Conservation (phyloP, 2,329 filamentous ascomycete genomes). For the Furcasterigmium furcatum region DNA sequence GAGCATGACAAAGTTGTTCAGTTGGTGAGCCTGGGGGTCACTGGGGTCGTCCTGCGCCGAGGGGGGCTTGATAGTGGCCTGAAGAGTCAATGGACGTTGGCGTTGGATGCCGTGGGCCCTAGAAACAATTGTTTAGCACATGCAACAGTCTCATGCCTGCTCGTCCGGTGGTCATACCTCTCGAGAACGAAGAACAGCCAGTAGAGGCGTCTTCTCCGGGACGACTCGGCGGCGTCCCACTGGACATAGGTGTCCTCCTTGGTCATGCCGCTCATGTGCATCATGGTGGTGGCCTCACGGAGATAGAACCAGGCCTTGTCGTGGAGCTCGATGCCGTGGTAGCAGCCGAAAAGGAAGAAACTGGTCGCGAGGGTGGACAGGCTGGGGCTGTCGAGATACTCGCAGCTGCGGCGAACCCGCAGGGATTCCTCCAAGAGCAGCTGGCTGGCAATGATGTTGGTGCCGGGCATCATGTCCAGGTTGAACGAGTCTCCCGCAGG, state of each 20-base stretch:
- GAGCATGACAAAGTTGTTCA: conserved; percentile 56
- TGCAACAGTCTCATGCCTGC: too few relatives aligned
- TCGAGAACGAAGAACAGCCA: conserved; percentile 73
- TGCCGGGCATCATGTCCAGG: conserved; percentile 54
- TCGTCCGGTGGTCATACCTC: too few relatives aligned
- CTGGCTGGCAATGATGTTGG: conserved; percentile 61
- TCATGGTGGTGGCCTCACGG: conserved; percentile 71
- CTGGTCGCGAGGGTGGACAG: conserved; percentile 65
- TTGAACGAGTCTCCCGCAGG: conserved; percentile 53
- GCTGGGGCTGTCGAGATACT: conserved; percentile 54
- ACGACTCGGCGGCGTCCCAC: conserved; percentile 56
- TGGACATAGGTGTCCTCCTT: conserved; percentile 61
- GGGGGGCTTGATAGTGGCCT: conserved; percentile 65
- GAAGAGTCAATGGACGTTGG: conserved; percentile 66
- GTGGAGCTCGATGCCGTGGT: conserved; percentile 69
- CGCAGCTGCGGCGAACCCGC: conserved; percentile 60
- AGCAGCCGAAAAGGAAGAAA: conserved; percentile 73
- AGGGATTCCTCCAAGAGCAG: conserved; percentile 65
- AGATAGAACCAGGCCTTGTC: conserved; percentile 78
- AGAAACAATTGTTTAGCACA: too few relatives aligned
- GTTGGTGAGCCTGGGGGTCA: conserved; percentile 49
- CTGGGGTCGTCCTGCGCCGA: conserved; percentile 57
- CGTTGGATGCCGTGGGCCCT: conserved; percentile 70
- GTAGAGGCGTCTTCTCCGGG: conserved; percentile 63
- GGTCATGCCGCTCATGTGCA: conserved; percentile 57